phyloP scores from a whole-genome alignment of 2,329 filamentous ascomycete species.

The Cadophora gregata region DNA sequence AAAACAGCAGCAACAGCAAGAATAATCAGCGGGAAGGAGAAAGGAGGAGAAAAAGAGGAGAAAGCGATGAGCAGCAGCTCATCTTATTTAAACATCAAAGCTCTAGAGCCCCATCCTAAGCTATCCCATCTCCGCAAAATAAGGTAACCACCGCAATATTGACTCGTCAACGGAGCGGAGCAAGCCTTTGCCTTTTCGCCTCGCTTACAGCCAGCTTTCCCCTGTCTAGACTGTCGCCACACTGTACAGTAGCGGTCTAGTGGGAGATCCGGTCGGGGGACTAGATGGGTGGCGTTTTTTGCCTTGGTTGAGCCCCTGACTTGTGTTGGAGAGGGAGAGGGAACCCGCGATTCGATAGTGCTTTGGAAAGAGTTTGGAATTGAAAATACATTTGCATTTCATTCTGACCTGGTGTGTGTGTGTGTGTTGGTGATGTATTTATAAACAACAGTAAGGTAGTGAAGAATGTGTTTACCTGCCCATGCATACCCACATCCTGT shows the following conservation, averaged over 20 bases:
- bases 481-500: no score
- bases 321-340: no score
- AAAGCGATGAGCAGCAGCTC: neutral
- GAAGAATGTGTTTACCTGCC: no score
- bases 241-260: neutral
- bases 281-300: neutral
- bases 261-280: neutral
- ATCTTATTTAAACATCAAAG: neutral
- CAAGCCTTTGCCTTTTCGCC: no score
- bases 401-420: no score
- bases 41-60: neutral
- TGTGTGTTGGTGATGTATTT: no score
- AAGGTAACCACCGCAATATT: neutral
- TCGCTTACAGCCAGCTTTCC: neutral
- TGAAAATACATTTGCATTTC: no score
- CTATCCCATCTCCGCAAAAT: neutral
- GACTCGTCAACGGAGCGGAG: constrained; percentile 11
- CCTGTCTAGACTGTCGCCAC: constrained; percentile 4
- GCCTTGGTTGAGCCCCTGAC: neutral
- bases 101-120: neutral
- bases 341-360: no score
- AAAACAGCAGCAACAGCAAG: neutral
- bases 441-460: no score
- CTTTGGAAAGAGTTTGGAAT: no score
- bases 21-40: neutral